These are phyloP conservation scores for Scedosporium dehoogii DNA, from an alignment of 2,329 filamentous ascomycete species.

Conservation along the genomic window DNA sequence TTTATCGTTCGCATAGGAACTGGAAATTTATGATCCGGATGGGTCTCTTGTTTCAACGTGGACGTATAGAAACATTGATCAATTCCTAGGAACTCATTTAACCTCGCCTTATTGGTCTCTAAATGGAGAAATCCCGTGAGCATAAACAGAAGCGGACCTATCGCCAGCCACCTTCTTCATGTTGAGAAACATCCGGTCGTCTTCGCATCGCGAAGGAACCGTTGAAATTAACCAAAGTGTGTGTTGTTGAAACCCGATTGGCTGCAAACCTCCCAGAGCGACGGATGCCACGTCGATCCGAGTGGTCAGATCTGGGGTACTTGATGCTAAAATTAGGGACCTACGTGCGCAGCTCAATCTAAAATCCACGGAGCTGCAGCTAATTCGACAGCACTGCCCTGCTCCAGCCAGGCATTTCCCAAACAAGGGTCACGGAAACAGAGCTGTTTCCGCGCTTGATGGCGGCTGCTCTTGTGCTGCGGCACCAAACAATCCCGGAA, in stretches of 20 bases:
- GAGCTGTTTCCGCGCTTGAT: background rate
- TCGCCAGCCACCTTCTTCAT: no score
- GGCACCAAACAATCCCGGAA: background rate
- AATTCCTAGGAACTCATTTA: background rate
- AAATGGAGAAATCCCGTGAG: background rate
- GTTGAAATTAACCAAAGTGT: background rate
- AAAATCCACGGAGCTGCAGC: background rate
- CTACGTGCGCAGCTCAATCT: background rate
- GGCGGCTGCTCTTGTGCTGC: background rate
- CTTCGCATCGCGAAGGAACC: no score
- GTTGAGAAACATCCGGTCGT: no score
- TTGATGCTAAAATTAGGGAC: background rate
- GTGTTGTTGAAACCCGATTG: background rate
- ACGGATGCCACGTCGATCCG: background rate
- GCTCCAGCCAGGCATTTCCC: background rate
- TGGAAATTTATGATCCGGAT: background rate
- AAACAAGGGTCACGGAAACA: background rate
- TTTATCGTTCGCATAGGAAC: background rate
- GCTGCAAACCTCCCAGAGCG: background rate
- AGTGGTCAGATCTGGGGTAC: background rate
- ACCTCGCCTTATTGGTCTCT: background rate
- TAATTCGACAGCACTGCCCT: slow-evolving; percentile 8
- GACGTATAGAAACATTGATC: background rate
- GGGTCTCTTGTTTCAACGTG: background rate
- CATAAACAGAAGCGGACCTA: background rate